Percentiles rank a stretch among this genome's conserved stretches.
Evolutionary conservation across 768 basidiomycete genomes (phyloP).

Genomic region (Lactarius tabidus): DNA sequence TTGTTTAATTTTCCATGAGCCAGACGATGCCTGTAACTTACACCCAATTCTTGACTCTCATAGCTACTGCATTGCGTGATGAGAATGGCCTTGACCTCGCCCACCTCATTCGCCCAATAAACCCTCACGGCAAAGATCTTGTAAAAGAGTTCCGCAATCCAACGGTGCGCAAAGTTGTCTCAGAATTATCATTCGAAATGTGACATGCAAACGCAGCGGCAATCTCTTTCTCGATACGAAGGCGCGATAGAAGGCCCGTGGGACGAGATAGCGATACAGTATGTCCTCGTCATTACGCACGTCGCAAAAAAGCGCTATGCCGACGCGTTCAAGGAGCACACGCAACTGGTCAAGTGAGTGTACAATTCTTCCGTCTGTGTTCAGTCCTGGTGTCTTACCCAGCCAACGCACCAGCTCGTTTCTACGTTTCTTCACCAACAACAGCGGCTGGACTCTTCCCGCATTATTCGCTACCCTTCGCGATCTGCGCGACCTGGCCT

Average conservation of each 20-base stretch:
- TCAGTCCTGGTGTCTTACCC: not conserved
- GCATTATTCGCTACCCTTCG: slow-evolving; percentile 76
- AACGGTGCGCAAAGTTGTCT: slow-evolving; percentile 35
- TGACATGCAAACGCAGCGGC: slow-evolving; percentile 25
- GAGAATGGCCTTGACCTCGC: slow-evolving; percentile 70
- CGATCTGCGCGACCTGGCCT: slow-evolving; percentile 81
- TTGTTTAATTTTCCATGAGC: not conserved
- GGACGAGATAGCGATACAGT: slow-evolving; percentile 84
- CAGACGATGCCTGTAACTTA: slow-evolving; percentile 41
- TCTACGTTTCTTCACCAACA: slow-evolving; percentile 72
- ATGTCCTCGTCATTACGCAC: slow-evolving; percentile 70
- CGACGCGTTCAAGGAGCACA: slow-evolving; percentile 81
- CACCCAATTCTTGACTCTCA: slow-evolving; percentile 52
- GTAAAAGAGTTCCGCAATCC: slow-evolving; percentile 67
- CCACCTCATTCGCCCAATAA: slow-evolving; percentile 70
- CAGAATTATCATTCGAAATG: not conserved
- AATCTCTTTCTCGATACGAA: slow-evolving; percentile 44
- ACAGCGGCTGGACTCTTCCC: slow-evolving; percentile 83
- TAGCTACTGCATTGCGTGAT: slow-evolving; percentile 55
- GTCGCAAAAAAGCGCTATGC: slow-evolving; percentile 59
- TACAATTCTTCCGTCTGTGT: not conserved
- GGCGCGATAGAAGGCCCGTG: slow-evolving; percentile 69
- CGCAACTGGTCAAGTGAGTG: slow-evolving; percentile 69
- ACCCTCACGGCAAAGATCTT: slow-evolving; percentile 71
- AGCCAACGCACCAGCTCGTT: slow-evolving; percentile 48